Evolutionary conservation across 176 grass and related monocot species (phyloP).

Genomic region (Phyllostachys edulis): DNA sequence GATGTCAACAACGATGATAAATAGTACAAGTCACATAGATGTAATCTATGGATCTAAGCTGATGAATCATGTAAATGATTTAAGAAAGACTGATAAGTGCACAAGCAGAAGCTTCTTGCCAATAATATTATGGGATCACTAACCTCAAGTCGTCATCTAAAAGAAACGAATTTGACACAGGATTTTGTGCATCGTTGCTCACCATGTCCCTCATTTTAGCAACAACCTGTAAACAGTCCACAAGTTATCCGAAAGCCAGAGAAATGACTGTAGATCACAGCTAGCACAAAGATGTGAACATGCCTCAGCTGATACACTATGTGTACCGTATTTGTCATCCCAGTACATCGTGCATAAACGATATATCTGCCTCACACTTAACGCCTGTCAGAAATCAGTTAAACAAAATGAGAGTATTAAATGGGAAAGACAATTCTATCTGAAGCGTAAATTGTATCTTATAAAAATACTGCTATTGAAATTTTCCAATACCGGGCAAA

Average conservation of each 20-base stretch:
- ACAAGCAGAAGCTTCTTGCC: background rate
- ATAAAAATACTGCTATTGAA: background rate
- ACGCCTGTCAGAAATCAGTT: conserved; percentile 40
- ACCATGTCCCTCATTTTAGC: conserved; percentile 82
- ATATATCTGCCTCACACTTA: conserved; percentile 91
- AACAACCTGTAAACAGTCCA: conserved; percentile 51
- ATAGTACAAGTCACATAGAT: background rate
- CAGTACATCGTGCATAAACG: conserved; percentile 93
- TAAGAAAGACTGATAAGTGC: background rate
- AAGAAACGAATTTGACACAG: conserved; percentile 85
- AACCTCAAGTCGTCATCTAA: conserved; percentile 87
- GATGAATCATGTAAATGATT: conserved; percentile 8
- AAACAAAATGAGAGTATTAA: conserved; percentile 14
- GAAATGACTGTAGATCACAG: conserved; percentile 5
- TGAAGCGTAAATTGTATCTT: conserved; percentile 3
- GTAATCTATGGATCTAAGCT: background rate
- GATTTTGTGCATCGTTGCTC: conserved; percentile 69
- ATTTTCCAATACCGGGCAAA: conserved; percentile 61
- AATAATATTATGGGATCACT: conserved; percentile 4
- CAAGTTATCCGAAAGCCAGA: background rate
- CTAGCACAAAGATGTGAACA: conserved; percentile 13
- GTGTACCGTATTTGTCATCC: conserved; percentile 82
- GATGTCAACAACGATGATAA: conserved; percentile 2
- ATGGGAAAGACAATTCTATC: conserved; percentile 15
- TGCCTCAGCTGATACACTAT: conserved; percentile 77